Evolutionary conservation across 257 asterid genomes (phyloP), one percentile per base, ranked within the genome.

Genomic region (Solanum peruvianum): DNA sequence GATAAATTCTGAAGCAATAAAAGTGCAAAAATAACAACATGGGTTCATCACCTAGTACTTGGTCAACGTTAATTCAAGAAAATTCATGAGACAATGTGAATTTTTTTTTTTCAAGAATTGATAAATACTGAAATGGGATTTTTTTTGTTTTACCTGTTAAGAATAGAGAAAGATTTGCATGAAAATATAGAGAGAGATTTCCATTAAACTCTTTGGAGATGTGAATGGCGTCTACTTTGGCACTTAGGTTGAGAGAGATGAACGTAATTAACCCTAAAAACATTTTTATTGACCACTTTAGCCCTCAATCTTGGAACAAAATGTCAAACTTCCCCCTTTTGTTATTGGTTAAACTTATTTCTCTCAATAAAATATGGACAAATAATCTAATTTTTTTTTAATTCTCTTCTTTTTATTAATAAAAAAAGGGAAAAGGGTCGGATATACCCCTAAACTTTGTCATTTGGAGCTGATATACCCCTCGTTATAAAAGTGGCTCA

Each of bases 31-130:
- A 35, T n/a, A 56, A 83, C 8, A 37, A 58, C 62, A 39, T 52
- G 75, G 86, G 44, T 71, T 85, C 31, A 39, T 44, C 52, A 56
- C n/a, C 70, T 47, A 47, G 84, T 47, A 14, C 66, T 44, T 45
- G 80, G 87, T 72, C 87, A 60, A 77, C 27, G 45, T 70, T 86
- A 86, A 47, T 52, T 72, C 83, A 77, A 86, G 83, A 86, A 72
- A 86, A 86, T 21, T 86, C 56, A 71, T 35, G 14, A 49, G 71
- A 49, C 31, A 78, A 12, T 31, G 44, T 41, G 82, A 85, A 67
- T 16, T n/a, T 14, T 5, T 35, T 29, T 71, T 9, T 33, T 35
- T 2, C 52, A 39, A 37, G 52, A 73, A 39, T 39, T 70, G 39
- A 73, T 37, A 39, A 73, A 73, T 13, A 76, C 11, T 41, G 2